A percentile compares a stretch with the other conserved stretches of the same genome.
phyloP scores from a whole-genome alignment of 208 protist genomes.

The Trypanosoma lewisi region DNA sequence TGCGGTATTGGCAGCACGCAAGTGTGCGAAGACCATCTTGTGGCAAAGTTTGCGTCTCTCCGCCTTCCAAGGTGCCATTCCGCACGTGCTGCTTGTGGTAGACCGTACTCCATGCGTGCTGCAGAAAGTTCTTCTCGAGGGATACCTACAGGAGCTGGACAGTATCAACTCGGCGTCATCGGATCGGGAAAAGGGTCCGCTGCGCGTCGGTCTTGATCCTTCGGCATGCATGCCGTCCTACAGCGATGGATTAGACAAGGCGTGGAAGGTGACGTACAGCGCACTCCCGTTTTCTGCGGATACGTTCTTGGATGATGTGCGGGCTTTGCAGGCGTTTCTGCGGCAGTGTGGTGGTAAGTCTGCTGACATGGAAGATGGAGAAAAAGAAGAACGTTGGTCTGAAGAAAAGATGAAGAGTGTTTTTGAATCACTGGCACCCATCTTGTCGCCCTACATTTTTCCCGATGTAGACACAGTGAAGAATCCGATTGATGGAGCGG shows the following conservation, averaged over 20 bases:
- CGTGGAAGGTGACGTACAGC: constrained; percentile 57
- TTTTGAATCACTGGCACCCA: constrained; percentile 18
- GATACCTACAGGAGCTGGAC: constrained; percentile 67
- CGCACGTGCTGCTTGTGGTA: constrained; percentile 79
- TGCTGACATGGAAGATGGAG: constrained; percentile 6
- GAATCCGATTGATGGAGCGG: background rate
- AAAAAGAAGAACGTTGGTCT: background rate
- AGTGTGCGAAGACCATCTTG: constrained; percentile 68
- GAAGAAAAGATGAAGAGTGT: constrained; percentile 5
- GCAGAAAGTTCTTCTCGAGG: constrained; percentile 74
- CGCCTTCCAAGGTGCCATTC: constrained; percentile 64
- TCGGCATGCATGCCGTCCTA: constrained; percentile 39
- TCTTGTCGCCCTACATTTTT: constrained; percentile 13
- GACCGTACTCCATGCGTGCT: constrained; percentile 57
- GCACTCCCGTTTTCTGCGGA: constrained; percentile 56
- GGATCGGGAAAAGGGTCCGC: background rate
- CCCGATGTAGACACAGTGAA: background rate
- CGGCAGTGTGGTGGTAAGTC: constrained; percentile 59
- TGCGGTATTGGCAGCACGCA: constrained; percentile 55
- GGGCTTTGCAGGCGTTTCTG: constrained; percentile 61
- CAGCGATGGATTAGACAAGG: constrained; percentile 29
- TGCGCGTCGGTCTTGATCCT: constrained; percentile 48
- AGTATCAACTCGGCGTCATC: constrained; percentile 34
- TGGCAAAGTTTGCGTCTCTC: constrained; percentile 67
- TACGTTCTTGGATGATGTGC: constrained; percentile 58